These are phyloP conservation scores for Mortierella sp. DNA, from an alignment of 371 early-diverging fungal genomes.

Conservation along the genomic window DNA sequence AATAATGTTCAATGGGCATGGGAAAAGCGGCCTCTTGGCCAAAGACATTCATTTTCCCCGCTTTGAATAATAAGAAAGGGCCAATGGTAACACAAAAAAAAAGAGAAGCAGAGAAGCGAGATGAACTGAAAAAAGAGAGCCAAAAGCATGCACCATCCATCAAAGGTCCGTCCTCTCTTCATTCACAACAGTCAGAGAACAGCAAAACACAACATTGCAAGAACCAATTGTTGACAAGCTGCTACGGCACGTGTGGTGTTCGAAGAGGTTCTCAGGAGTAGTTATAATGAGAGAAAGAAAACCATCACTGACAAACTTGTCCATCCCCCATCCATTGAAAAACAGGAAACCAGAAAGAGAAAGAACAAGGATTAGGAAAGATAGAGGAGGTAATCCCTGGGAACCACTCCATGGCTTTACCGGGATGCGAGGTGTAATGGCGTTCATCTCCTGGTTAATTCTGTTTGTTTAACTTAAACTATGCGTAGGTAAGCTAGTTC, in stretches of 20 bases:
- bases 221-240: neutral
- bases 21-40: neutral
- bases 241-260: neutral
- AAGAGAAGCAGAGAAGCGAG: no score
- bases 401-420: neutral
- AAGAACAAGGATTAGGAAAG: neutral
- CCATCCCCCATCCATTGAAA: neutral
- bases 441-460: neutral
- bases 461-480: neutral
- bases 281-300: neutral
- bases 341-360: neutral
- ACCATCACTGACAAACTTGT: neutral
- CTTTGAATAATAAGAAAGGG: neutral
- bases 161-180: no score
- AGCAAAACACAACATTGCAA: no score
- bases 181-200: no score
- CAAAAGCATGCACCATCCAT: neutral
- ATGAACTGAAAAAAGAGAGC: neutral
- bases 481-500: neutral
- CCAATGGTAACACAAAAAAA: neutral
- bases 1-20: neutral
- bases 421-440: neutral
- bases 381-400: neutral
- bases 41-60: neutral
- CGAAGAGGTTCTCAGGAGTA: neutral